A percentile compares a stretch with the other conserved stretches of the same genome.
Evolutionary conservation across 2,329 filamentous ascomycete species (phyloP).

Genomic region (Colletotrichum sp.): DNA sequence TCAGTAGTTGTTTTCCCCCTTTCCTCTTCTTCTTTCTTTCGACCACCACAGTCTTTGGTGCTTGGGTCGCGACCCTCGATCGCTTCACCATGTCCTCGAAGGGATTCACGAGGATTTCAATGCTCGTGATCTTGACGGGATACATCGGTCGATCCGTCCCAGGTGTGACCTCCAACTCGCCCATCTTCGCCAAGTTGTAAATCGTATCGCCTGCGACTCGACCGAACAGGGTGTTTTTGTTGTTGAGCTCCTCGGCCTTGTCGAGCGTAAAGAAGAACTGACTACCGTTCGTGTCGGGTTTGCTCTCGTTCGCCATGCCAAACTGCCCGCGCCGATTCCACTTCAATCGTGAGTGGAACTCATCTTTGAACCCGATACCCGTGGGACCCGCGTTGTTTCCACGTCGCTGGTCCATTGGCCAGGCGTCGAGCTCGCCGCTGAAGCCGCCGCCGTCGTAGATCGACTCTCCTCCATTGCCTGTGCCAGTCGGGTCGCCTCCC

Average conservation of each 20-base stretch:
- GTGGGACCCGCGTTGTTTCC: constrained; percentile 64
- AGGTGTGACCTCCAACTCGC: constrained; percentile 81
- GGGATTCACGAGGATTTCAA: constrained; percentile 81
- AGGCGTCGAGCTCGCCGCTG: constrained; percentile 73
- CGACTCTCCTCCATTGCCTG: constrained; percentile 87
- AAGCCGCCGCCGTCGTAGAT: constrained; percentile 88
- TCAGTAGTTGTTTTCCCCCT: constrained; percentile 76
- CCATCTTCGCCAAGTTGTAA: constrained; percentile 94
- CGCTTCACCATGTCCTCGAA: constrained; percentile 82
- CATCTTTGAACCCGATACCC: constrained; percentile 75
- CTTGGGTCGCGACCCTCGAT: constrained; percentile 59
- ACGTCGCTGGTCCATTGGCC: constrained; percentile 70
- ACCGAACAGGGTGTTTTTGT: constrained; percentile 93
- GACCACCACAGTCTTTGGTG: constrained; percentile 45
- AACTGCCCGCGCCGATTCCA: constrained; percentile 90
- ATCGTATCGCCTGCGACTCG: constrained; percentile 92
- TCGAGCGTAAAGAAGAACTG: constrained; percentile 97
- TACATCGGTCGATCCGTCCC: constrained; percentile 85
- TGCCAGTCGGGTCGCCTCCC: constrained; percentile 92
- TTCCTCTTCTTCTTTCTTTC: constrained; percentile 73
- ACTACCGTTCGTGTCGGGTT: constrained; percentile 82
- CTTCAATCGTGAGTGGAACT: constrained; percentile 90
- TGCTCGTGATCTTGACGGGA: constrained; percentile 75
- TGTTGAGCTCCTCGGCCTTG: constrained; percentile 82
- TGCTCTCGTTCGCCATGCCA: constrained; percentile 93